A percentile compares a stretch with the other conserved stretches of the same genome.
These are phyloP conservation scores for Penicillium arizonense DNA, from an alignment of 495 filamentous ascomycete species.

Conservation along the genomic window DNA sequence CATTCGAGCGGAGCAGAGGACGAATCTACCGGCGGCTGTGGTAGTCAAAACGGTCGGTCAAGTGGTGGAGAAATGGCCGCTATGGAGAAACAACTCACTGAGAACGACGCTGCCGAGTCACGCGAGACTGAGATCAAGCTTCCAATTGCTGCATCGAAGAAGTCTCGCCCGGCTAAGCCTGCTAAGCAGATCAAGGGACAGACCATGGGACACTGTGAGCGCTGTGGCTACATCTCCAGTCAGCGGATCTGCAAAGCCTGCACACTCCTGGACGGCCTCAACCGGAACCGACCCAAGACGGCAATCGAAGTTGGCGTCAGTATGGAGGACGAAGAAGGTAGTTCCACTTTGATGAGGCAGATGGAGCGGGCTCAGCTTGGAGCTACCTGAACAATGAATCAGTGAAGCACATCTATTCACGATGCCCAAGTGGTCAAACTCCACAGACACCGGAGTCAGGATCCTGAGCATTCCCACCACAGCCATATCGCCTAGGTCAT, in stretches of 20 bases:
- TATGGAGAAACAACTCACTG: conserved; percentile 77
- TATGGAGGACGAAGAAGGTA: conserved; percentile 54
- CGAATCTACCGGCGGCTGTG: conserved; percentile 65
- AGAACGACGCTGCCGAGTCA: conserved; percentile 61
- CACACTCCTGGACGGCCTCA: conserved; percentile 82
- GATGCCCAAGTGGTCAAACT: background rate
- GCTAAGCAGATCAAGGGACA: conserved; percentile 55
- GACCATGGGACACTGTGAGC: conserved; percentile 77
- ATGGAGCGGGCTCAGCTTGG: conserved; percentile 54
- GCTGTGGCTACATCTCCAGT: conserved; percentile 93
- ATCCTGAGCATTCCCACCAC: background rate
- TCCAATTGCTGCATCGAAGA: conserved; percentile 20
- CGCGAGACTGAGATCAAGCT: conserved; percentile 72
- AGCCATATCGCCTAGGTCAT: background rate
- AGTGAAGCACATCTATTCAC: background rate
- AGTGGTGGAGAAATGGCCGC: conserved; percentile 86
- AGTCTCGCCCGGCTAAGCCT: conserved; percentile 9
- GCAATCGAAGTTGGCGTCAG: conserved; percentile 58
- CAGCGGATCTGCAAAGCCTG: conserved; percentile 96
- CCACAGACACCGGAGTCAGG: background rate
- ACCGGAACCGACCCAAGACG: conserved; percentile 83
- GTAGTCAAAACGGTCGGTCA: conserved; percentile 66
- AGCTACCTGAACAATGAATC: conserved; percentile 19
- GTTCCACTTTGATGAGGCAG: conserved; percentile 51
- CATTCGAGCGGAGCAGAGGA: conserved; percentile 55